A percentile compares a stretch with the other conserved stretches of the same genome.
Evolutionary conservation across 176 grass and related monocot species (phyloP).

Genomic region (Puccinellia tenuiflora): DNA sequence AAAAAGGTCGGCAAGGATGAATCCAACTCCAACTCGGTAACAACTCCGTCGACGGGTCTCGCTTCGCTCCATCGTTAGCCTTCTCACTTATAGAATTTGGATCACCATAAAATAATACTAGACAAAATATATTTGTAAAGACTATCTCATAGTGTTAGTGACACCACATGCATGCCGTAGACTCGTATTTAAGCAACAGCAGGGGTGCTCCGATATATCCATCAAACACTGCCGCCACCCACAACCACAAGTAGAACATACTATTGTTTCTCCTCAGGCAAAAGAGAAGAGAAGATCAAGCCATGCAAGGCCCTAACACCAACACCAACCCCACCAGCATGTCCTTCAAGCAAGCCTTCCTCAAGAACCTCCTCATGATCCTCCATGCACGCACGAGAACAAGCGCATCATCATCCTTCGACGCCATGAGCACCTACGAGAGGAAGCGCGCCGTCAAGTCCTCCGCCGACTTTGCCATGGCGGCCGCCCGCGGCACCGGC

Average conservation of each 20-base stretch:
- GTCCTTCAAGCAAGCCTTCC: conserved; percentile 36
- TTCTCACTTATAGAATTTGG: too few species aligned
- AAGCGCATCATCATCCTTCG: background rate
- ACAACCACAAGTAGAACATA: too few species aligned
- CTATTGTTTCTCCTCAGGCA: too few species aligned
- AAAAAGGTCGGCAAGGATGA: too few species aligned
- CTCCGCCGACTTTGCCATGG: conserved; percentile 58
- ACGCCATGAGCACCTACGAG: conserved; percentile 25
- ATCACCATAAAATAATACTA: too few species aligned
- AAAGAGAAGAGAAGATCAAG: too few species aligned
- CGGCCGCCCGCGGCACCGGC: conserved; percentile 14
- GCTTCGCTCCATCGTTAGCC: too few species aligned
- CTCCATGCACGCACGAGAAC: background rate
- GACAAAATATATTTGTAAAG: too few species aligned
- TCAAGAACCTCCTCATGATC: conserved; percentile 42
- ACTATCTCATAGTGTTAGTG: too few species aligned
- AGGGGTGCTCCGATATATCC: background rate
- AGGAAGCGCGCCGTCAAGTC: conserved; percentile 56
- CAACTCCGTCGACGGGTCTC: too few species aligned
- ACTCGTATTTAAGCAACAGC: background rate
- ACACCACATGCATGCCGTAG: background rate
- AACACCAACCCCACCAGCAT: too few species aligned
- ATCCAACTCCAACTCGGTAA: too few species aligned
- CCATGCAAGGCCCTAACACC: background rate
- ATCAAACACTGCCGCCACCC: background rate